Evolutionary conservation across 768 basidiomycete genomes (phyloP), one percentile per base, ranked within the genome.

Genomic region (Phaeolepiota aurea): DNA sequence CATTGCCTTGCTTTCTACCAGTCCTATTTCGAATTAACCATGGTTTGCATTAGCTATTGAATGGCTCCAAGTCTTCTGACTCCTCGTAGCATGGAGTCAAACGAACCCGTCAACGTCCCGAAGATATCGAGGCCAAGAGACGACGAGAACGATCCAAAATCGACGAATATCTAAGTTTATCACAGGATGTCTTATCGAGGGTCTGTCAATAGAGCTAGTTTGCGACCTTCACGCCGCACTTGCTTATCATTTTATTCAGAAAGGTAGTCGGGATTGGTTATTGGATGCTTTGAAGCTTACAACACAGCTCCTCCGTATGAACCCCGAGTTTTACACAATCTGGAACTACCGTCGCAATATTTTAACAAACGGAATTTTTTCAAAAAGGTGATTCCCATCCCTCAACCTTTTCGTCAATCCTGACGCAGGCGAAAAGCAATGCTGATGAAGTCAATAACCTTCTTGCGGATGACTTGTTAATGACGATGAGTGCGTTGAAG

Each of bases 261-360:
- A 85, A 67, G 74, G 72, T 48, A 52, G 60, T 0, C 60, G 66
- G 39, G 86, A 88, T 44, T 88, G 75, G 73, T 77, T 79, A 44
- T 56, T 61, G 20, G 82, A 84, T n/a, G 78, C 88, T 0, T 76
- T 97, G 23, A 68, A 74, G n/a, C 62, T 84, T 31, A 94, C 92
- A 1, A 80, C 81, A 12, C 69, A 66, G 19, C 59, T 97, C 16
- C 76, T 99, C 5, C 77, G 79, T 38, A 51, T 85, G 31, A 98
- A 97, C 54, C 92, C 94, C 2, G 96, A 99, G 61, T 91, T 91
- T 55, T 96, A 96, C 59, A 93, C 94, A 1, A 66, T 87, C 25
- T 98, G 96, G 96, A 94, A 96, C 61, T 93, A 91, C 61, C 74
- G 96, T 34, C 71, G 94, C 21, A 71, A 76, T 40, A 91, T 96